Conservation (phyloP, 129 eudicot genomes). For the Ambrosia artemisiifolia region DNA sequence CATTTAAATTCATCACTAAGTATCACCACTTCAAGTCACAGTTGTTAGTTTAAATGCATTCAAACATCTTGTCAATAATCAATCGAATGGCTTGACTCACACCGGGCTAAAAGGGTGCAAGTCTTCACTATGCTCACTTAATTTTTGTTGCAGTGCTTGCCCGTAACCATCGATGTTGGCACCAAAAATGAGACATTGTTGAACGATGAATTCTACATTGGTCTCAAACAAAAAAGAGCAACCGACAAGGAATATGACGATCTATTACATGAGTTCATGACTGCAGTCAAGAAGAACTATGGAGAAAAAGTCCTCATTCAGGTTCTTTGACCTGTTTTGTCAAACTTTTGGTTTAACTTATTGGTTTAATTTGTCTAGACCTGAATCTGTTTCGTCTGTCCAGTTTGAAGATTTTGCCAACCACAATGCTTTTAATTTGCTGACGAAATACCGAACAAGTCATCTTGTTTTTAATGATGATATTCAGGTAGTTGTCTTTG, state of each 20-base stretch:
- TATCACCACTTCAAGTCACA: neutral
- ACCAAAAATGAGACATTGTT: constrained; percentile 77
- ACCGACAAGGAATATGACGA: constrained; percentile 92
- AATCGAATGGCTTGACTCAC: neutral
- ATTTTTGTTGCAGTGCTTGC: constrained; percentile 61
- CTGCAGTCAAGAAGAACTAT: constrained; percentile 90
- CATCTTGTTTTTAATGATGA: constrained; percentile 97
- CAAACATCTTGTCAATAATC: neutral
- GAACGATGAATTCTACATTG: constrained; percentile 88
- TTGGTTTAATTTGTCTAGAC: neutral
- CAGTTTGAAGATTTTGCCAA: constrained; percentile 96
- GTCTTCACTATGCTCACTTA: too few species aligned
- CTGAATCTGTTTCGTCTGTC: neutral
- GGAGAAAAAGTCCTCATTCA: constrained; percentile 95
- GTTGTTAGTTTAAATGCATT: neutral
- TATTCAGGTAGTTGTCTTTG: constrained; percentile 61
- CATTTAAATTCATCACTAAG: too few species aligned
- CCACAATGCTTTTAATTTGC: constrained; percentile 94
- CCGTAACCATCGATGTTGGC: constrained; percentile 90
- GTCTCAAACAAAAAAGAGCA: constrained; percentile 81
- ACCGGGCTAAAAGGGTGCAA: too few species aligned
- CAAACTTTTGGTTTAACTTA: neutral
- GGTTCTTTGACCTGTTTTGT: constrained; percentile 15
- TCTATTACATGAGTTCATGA: constrained; percentile 85
- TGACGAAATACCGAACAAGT: constrained; percentile 67